These are phyloP conservation scores for Sclerospora graminicola DNA, from an alignment of 352 stramenopile genomes.

Conservation along the genomic window DNA sequence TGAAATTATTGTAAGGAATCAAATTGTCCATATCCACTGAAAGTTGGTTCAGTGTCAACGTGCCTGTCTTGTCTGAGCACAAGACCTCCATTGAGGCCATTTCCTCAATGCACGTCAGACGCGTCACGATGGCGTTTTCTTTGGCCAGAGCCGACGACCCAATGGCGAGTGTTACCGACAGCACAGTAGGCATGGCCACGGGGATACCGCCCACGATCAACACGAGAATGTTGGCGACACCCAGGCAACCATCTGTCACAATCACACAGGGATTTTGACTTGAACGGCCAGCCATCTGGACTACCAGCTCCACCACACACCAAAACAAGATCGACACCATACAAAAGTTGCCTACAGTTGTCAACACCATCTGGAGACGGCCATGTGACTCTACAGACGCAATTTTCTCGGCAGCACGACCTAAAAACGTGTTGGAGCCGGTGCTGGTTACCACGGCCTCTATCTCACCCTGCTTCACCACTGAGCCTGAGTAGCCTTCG, in stretches of 20 bases:
- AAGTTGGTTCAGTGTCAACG: constrained; percentile 93
- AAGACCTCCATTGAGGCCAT: constrained; percentile 89
- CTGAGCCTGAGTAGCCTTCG: constrained; percentile 74
- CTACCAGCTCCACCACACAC: constrained; percentile 80
- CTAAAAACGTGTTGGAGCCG: constrained; percentile 86
- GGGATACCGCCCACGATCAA: constrained; percentile 89
- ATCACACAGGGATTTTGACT: constrained; percentile 80
- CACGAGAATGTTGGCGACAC: constrained; percentile 72
- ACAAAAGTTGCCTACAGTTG: constrained; percentile 89
- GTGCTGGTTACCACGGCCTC: constrained; percentile 86
- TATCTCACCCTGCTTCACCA: constrained; percentile 85
- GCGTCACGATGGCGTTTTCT: constrained; percentile 89
- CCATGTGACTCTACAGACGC: constrained; percentile 54
- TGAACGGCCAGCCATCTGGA: constrained; percentile 62
- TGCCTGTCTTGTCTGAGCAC: too few species aligned
- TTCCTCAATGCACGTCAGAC: constrained; percentile 88
- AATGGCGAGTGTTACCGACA: constrained; percentile 87
- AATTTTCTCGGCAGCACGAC: constrained; percentile 80
- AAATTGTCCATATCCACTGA: constrained; percentile 87
- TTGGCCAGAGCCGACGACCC: constrained; percentile 83
- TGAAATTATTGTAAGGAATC: constrained; percentile 64
- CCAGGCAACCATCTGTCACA: constrained; percentile 56
- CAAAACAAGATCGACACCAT: constrained; percentile 81
- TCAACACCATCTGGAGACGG: constrained; percentile 88
- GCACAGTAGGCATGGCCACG: constrained; percentile 90